These are phyloP conservation scores for Afroboletus lepidellus DNA, from an alignment of 1,284 basidiomycete genomes.

Conservation along the genomic window DNA sequence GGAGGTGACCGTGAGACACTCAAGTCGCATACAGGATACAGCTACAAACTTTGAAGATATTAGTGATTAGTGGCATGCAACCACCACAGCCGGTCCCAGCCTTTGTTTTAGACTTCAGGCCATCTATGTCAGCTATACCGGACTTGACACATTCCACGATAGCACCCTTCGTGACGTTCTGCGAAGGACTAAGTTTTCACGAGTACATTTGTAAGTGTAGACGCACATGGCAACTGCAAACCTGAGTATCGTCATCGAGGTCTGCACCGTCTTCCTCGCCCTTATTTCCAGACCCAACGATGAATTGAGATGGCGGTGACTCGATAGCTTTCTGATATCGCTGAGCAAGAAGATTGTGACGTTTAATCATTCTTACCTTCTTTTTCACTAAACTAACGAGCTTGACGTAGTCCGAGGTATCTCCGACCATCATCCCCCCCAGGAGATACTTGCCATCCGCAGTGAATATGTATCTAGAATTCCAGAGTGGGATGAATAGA, in stretches of 20 bases:
- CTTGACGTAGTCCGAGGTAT: constrained; percentile 70
- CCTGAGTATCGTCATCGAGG: constrained; percentile 69
- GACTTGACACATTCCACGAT: constrained; percentile 56
- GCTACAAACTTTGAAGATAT: constrained; percentile 44
- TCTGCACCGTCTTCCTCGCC: constrained; percentile 62
- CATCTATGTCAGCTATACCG: constrained; percentile 50
- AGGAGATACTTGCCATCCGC: constrained; percentile 71
- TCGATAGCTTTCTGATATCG: constrained; percentile 57
- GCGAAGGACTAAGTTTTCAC: constrained; percentile 11
- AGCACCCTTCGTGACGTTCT: constrained; percentile 64
- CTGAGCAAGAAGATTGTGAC: background rate
- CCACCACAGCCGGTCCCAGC: constrained; percentile 76
- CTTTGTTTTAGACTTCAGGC: constrained; percentile 70
- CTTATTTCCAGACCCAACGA: constrained; percentile 54
- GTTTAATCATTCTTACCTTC: constrained; percentile 39
- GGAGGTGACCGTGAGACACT: constrained; percentile 21
- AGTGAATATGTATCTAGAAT: constrained; percentile 62
- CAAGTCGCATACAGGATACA: background rate
- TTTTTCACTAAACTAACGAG: constrained; percentile 72
- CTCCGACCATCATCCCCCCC: constrained; percentile 82
- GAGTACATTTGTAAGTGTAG: background rate
- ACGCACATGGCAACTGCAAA: constrained; percentile 64
- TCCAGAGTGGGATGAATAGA: background rate
- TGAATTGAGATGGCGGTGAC: constrained; percentile 64
- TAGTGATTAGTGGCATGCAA: constrained; percentile 58